Base-by-base conservation (phyloP, 371 early-diverging fungal genomes). In the Haplosporangium sp. region DNA sequence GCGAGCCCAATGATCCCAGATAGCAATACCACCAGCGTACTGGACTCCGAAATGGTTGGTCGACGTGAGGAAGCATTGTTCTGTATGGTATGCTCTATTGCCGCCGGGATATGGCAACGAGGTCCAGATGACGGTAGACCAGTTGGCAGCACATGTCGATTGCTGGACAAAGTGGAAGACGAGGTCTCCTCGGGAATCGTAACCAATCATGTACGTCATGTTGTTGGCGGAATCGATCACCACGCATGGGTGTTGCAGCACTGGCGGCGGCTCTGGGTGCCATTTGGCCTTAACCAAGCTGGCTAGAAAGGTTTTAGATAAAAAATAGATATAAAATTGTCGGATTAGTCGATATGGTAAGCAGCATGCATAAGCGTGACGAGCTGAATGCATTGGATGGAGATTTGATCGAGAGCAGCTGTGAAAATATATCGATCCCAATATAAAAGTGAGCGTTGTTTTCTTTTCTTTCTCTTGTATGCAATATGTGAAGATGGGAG, bases 241-340 rank as follows among this genome's bases (percentile, higher is more conserved):
- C n/a, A 76, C 47, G 50, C 76, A 76, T 36, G 76, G 76, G 55
- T 59, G 62, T 40, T 70, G 70, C 40, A 76, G 71, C 45, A 76
- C 70, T 63, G 76, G 76, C 66, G 76, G 76, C 18, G 76, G 76
- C 48, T 76, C 76, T 38, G 69, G 45, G 21, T 76, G 76, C 76
- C 76, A 76, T 62, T 55, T 76, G 52, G 40, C 11, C 23, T 8
- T n/a, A 9, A 62, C 21, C 11, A 21, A 42, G 18, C n/a, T 40
- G 14, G 52, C 67, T 69, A 41, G 29, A 46, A 36, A 45, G 18
- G 18, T 11, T 23, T 18, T 50, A 37, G 20, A 21, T 13, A 46
- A 18, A 41, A 14, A 40, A 43, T 42, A 18, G 38, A 38, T 38
- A 42, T 51, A 62, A 43, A 51, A 29, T 29, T 29, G 29, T 29